Base-by-base conservation (phyloP, 345 rosid genomes). In the Pistacia vera region DNA sequence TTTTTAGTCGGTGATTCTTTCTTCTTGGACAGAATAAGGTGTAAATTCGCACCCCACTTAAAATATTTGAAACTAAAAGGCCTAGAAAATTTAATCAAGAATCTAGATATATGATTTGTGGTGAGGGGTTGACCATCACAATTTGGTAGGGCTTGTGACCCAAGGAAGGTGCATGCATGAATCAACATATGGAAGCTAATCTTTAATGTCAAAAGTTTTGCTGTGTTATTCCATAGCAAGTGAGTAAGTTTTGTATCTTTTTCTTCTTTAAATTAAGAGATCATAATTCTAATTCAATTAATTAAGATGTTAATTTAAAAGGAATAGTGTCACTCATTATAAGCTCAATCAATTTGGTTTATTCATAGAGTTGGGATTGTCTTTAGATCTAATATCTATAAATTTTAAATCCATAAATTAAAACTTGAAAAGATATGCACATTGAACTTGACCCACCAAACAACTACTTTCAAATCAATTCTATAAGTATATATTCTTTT, bases 71-170 rank as follows among this genome's bases (percentile, higher is more conserved):
- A 35, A 10, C 74, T 35, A 71, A 58, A 71, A 58, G 38, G 65
- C 12, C 33, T 11, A 49, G 8, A 11, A 49, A 62, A 46, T 73
- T 67, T 67, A 62, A 66, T 59, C n/a, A 78, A 73, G 71, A 74
- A 68, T 74, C 54, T 74, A 41, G 65, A 38, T 30, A 54, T 30
- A 70, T 5, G 56, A 60, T 55, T 56, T 35, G 56, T 63, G 70
- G 77, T 51, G 75, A 75, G 82, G 62, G 68, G 68, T 62, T 63
- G 60, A 30, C 71, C 55, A 5, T n/a, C 69, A 66, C 71, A 69
- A 57, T 69, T 52, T 63, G 72, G 82, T 75, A 75, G 73, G 79
- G 79, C 52, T 65, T 69, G 20, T 22, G 61, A 54, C 38, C 55
- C 41, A 51, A 38, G n/a, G n/a, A n/a, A n/a, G 38, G 44, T 49